Conservation (phyloP, 495 filamentous ascomycete species). For the Aspergillus homomorphus region DNA sequence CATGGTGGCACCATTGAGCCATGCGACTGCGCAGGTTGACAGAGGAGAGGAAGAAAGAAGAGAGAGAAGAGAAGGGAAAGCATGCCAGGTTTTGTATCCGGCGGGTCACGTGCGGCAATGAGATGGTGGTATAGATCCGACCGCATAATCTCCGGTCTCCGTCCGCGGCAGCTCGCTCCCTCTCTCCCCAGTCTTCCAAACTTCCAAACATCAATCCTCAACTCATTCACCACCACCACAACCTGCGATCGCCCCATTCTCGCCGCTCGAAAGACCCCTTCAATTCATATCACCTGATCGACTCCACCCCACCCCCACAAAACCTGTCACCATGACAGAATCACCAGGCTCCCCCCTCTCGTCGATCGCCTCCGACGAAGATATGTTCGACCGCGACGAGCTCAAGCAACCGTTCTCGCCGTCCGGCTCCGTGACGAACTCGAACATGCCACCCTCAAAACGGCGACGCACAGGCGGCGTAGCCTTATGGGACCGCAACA, state of each 20-base stretch:
- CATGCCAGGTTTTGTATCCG: background rate
- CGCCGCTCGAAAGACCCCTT: too few species aligned
- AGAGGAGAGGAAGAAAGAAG: background rate
- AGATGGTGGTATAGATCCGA: constrained; percentile 20
- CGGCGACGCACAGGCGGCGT: constrained; percentile 46
- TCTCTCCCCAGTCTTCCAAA: constrained; percentile 7
- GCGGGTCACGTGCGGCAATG: constrained; percentile 26
- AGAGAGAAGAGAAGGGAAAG: constrained; percentile 9
- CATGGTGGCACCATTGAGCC: too few species aligned
- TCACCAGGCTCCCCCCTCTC: constrained; percentile 51
- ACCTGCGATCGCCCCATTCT: background rate
- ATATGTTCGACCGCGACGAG: constrained; percentile 49
- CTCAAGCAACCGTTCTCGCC: constrained; percentile 45
- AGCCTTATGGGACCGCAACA: constrained; percentile 49
- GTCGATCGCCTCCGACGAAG: constrained; percentile 48
- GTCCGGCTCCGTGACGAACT: constrained; percentile 35
- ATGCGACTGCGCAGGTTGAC: background rate
- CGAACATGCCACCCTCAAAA: constrained; percentile 51
- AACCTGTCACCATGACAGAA: constrained; percentile 43
- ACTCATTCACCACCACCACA: constrained; percentile 10
- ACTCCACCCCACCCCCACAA: too few species aligned
- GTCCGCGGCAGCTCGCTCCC: background rate
- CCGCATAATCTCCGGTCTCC: constrained; percentile 3
- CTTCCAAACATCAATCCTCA: constrained; percentile 3
- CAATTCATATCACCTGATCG: background rate